phyloP scores from a whole-genome alignment of 2,329 filamentous ascomycete species.

The Penicillium frequentans region DNA sequence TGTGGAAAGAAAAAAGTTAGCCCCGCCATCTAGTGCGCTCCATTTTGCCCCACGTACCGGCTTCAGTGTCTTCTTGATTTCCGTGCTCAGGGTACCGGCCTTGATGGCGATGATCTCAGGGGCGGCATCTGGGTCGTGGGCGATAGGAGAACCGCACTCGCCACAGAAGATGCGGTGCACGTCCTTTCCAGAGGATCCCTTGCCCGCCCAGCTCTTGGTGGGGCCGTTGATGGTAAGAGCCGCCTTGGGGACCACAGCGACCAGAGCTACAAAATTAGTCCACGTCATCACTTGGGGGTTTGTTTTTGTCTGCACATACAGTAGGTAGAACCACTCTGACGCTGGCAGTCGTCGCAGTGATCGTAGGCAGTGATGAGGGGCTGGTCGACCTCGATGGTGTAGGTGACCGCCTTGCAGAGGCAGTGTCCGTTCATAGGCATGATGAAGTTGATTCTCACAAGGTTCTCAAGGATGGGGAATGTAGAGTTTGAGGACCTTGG shows the following conservation, averaged over 20 bases:
- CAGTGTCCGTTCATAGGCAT: conserved; percentile 71
- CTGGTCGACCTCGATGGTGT: conserved; percentile 54
- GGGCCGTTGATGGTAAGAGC: conserved; percentile 64
- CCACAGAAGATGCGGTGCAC: conserved; percentile 70
- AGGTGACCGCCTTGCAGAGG: conserved; percentile 71
- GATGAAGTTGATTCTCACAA: conserved; percentile 34
- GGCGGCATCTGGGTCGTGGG: conserved; percentile 70
- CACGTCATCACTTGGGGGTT: conserved; percentile 1
- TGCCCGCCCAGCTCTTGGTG: conserved; percentile 63
- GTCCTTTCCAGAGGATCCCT: conserved; percentile 60
- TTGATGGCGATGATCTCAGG: conserved; percentile 69
- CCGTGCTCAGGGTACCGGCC: conserved; percentile 62
- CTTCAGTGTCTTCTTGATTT: conserved; percentile 68
- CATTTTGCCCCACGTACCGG: conserved; percentile 39
- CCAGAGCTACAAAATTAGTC: conserved; percentile 51
- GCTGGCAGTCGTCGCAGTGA: conserved; percentile 73
- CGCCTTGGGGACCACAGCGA: conserved; percentile 65
- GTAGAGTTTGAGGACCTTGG: conserved; percentile 12
- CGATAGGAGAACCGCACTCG: conserved; percentile 69
- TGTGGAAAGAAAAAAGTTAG: conserved; percentile 10
- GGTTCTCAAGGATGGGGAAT: conserved; percentile 23
- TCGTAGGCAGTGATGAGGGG: conserved; percentile 59
- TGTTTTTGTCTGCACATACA: conserved; percentile 33
- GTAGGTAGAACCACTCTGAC: conserved; percentile 68
- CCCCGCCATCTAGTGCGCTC: background rate